A percentile compares a stretch with the other conserved stretches of the same genome.
These are phyloP conservation scores for Wickerhamiella occidentalis DNA, from an alignment of 805 yeast species.

Conservation along the genomic window DNA sequence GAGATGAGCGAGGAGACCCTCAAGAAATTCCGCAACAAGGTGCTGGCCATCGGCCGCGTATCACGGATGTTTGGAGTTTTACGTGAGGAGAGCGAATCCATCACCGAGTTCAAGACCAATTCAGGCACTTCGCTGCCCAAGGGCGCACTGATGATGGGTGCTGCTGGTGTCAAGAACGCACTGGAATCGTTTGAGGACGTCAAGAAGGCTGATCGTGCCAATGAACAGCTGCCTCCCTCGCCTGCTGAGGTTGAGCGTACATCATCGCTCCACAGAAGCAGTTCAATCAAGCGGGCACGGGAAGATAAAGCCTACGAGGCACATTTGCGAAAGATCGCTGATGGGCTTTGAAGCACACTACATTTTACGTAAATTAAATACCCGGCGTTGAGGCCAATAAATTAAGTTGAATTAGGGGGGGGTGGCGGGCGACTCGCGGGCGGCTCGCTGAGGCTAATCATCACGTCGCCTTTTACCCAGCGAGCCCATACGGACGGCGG, in stretches of 20 bases:
- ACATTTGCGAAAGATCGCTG: slow-evolving; percentile 11
- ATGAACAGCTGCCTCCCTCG: slow-evolving; percentile 83
- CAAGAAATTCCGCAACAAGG: slow-evolving; percentile 47
- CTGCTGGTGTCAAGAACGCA: slow-evolving; percentile 61
- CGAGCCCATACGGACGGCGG: neutral
- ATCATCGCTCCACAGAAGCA: slow-evolving; percentile 37
- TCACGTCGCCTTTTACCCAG: slow-evolving; percentile 4
- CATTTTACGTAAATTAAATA: neutral
- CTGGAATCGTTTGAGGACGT: slow-evolving; percentile 75
- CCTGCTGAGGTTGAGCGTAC: slow-evolving; percentile 40
- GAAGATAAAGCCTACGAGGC: slow-evolving; percentile 12
- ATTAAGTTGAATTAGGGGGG: neutral
- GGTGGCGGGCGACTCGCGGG: no score
- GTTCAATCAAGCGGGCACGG: slow-evolving; percentile 18
- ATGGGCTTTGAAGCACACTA: slow-evolving; percentile 7
- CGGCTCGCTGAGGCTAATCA: no score
- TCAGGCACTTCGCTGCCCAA: slow-evolving; percentile 73
- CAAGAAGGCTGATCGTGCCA: slow-evolving; percentile 58
- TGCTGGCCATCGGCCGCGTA: slow-evolving; percentile 91
- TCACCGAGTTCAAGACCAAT: slow-evolving; percentile 60
- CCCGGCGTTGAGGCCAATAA: slow-evolving; percentile 2
- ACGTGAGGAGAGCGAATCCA: slow-evolving; percentile 78
- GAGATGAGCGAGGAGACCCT: slow-evolving; percentile 23
- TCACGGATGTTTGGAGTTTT: slow-evolving; percentile 83
- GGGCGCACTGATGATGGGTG: slow-evolving; percentile 73